phyloP scores from a whole-genome alignment of 2,329 filamentous ascomycete species.

The Colletotrichum tropicale region DNA sequence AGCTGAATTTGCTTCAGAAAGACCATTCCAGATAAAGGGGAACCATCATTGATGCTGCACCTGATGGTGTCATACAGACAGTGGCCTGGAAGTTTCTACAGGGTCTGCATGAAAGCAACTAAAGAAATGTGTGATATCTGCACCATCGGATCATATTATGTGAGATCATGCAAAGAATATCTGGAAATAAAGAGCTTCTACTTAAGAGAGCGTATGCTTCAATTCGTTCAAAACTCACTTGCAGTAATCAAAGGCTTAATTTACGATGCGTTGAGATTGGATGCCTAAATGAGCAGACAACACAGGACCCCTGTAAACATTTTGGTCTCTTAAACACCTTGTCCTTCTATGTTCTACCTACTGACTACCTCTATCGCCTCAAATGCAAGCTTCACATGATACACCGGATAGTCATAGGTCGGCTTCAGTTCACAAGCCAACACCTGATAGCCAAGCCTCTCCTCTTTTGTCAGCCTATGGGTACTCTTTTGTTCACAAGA shows the following conservation, averaged over 20 bases:
- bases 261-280: rapidly evolving
- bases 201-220: not conserved
- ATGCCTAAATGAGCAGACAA: no score
- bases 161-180: no score
- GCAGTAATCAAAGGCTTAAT: not conserved
- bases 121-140: not conserved
- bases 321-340: no score
- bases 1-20: not conserved
- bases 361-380: not conserved
- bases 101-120: not conserved
- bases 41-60: no score
- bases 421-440: not conserved
- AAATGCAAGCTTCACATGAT: not conserved
- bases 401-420: not conserved
- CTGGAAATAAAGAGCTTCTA: no score
- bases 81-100: not conserved
- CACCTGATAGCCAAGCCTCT: not conserved
- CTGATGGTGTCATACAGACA: no score
- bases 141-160: rapidly evolving
- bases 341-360: not conserved
- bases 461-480: not conserved
- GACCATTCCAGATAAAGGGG: rapidly evolving
- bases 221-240: not conserved
- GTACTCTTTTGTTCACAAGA: no score
- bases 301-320: no score